phyloP scores from a whole-genome alignment of 139 green algal species.

The Chlamydomonas asymmetrica region DNA sequence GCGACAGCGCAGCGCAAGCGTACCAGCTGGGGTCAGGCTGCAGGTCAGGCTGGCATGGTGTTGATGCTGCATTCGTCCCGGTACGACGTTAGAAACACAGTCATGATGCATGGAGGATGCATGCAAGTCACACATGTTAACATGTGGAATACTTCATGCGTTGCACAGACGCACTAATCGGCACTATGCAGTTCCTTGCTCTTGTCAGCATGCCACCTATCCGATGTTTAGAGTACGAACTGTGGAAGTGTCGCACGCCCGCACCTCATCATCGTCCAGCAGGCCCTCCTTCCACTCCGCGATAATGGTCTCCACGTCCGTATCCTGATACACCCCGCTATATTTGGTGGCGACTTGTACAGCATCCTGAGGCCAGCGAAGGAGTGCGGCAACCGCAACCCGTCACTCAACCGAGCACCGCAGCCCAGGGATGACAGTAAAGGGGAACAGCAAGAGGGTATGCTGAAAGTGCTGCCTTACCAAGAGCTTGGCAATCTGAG shows the following conservation, averaged over 20 bases:
- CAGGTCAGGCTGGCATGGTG: too few relatives aligned
- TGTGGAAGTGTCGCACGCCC: not conserved
- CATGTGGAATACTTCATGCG: too few relatives aligned
- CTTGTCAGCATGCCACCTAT: too few relatives aligned
- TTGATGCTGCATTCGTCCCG: not conserved
- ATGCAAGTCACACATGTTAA: not conserved
- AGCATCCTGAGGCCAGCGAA: not conserved
- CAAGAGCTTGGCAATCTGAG: constrained; percentile 32
- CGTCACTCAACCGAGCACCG: not conserved
- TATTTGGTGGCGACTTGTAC: constrained; percentile 16
- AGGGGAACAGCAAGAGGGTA: not conserved
- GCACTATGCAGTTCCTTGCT: not conserved
- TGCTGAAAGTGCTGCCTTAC: not conserved
- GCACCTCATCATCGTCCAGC: constrained; percentile 27
- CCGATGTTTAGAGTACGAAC: too few relatives aligned
- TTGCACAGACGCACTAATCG: too few relatives aligned
- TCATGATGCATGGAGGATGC: not conserved
- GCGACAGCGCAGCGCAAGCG: too few relatives aligned
- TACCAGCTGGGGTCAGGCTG: too few relatives aligned
- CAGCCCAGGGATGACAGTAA: not conserved
- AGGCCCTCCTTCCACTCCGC: constrained; percentile 33
- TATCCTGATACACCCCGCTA: constrained; percentile 18
- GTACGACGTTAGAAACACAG: not conserved
- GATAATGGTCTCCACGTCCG: constrained; percentile 29
- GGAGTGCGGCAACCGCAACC: not conserved